phyloP scores from a whole-genome alignment of 768 basidiomycete genomes.

The Erythrobasidium yunnanense region DNA sequence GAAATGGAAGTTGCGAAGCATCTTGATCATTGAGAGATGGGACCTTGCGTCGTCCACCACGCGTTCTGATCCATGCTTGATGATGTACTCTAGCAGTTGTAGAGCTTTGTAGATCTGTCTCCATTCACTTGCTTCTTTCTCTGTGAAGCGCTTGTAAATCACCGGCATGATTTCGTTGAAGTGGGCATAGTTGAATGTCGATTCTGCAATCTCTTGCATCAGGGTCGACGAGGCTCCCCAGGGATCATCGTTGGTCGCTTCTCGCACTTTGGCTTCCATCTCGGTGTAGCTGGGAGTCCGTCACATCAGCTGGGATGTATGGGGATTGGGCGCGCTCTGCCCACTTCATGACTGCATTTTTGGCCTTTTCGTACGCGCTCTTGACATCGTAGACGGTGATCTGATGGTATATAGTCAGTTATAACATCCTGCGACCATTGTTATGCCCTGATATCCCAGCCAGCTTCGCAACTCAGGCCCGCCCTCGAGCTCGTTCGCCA shows the following conservation, averaged over 20 bases:
- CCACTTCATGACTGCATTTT: constrained; percentile 88
- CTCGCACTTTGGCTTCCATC: constrained; percentile 91
- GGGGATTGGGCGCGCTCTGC: not conserved
- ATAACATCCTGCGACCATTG: too few relatives aligned
- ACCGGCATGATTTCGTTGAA: constrained; percentile 99
- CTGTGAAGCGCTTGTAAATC: constrained; percentile 75
- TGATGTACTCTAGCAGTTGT: constrained; percentile 84
- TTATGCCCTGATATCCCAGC: too few relatives aligned
- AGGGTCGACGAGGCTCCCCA: constrained; percentile 97
- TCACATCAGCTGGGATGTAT: not conserved
- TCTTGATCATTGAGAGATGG: constrained; percentile 89
- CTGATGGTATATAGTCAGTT: constrained; percentile 14
- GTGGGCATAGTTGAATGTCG: constrained; percentile 51
- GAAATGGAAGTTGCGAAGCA: constrained; percentile 95
- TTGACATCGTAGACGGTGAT: constrained; percentile 34
- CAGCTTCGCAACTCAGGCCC: too few relatives aligned
- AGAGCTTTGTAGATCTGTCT: constrained; percentile 97
- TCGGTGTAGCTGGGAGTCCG: constrained; percentile 44
- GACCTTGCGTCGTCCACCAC: constrained; percentile 95
- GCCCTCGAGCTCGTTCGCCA: not conserved
- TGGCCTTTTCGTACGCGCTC: constrained; percentile 50
- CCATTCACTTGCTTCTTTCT: constrained; percentile 97
- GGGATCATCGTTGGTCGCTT: constrained; percentile 95
- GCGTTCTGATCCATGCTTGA: constrained; percentile 94
- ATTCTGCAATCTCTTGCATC: constrained; percentile 97